These are phyloP conservation scores for Phytophthora fragariaefolia DNA, from an alignment of 352 stramenopile species.

Conservation along the genomic window DNA sequence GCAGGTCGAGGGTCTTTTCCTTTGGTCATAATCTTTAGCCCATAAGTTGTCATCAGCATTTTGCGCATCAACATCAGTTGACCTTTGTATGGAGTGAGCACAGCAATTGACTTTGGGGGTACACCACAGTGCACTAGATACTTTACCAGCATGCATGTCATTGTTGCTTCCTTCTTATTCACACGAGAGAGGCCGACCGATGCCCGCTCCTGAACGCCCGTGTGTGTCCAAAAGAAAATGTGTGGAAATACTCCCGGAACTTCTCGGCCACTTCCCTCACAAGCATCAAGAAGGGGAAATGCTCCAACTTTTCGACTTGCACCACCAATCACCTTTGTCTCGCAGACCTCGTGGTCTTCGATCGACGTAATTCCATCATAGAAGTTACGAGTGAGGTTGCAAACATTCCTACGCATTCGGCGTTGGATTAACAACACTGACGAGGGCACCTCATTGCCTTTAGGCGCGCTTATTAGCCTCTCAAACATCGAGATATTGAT, in stretches of 20 bases:
- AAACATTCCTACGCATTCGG: slow-evolving; percentile 90
- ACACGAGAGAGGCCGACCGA: slow-evolving; percentile 78
- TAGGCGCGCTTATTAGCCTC: slow-evolving; percentile 77
- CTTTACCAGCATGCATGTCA: slow-evolving; percentile 78
- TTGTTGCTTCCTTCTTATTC: slow-evolving; percentile 77
- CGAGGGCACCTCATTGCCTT: slow-evolving; percentile 66
- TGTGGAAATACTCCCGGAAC: slow-evolving; percentile 77
- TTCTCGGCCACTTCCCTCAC: slow-evolving; percentile 69
- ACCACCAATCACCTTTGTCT: slow-evolving; percentile 58
- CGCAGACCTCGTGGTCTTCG: slow-evolving; percentile 75
- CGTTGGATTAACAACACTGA: slow-evolving; percentile 88
- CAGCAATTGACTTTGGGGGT: slow-evolving; percentile 70
- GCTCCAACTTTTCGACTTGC: background rate
- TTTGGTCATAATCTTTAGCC: slow-evolving; percentile 36
- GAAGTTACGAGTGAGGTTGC: slow-evolving; percentile 83
- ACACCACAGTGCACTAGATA: slow-evolving; percentile 86
- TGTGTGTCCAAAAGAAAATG: slow-evolving; percentile 89
- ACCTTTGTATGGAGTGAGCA: slow-evolving; percentile 91
- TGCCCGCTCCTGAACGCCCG: slow-evolving; percentile 60
- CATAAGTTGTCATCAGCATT: slow-evolving; percentile 57
- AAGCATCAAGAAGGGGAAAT: slow-evolving; percentile 28
- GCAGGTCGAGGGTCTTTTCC: slow-evolving; percentile 23
- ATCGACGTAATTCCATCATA: slow-evolving; percentile 84
- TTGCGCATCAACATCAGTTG: slow-evolving; percentile 89
- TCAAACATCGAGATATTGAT: slow-evolving; percentile 93